These are phyloP conservation scores for Blastomyces gilchristii DNA, from an alignment of 2,329 filamentous ascomycete genomes.

Conservation along the genomic window DNA sequence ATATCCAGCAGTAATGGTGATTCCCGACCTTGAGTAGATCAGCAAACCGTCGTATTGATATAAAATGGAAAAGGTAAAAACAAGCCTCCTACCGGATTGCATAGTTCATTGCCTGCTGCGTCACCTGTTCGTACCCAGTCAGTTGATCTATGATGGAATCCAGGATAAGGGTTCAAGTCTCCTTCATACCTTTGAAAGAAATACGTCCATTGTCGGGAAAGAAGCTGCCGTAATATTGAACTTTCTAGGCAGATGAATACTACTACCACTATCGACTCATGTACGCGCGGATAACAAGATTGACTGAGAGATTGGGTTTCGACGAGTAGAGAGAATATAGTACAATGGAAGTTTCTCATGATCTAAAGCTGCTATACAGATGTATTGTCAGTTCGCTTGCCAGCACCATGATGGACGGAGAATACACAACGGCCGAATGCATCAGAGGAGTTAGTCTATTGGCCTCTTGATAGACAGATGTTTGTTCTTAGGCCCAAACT, in stretches of 20 bases:
- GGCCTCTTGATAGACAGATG: not conserved
- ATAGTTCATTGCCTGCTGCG: slow-evolving; percentile 80
- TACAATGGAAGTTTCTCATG: not conserved
- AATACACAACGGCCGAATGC: not conserved
- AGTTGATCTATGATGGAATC: not conserved
- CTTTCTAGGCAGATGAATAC: not conserved
- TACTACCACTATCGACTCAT: not conserved
- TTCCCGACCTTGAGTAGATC: slow-evolving; percentile 50
- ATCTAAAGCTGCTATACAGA: not conserved
- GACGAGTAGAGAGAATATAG: not conserved
- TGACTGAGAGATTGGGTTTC: not conserved
- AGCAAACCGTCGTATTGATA: not conserved
- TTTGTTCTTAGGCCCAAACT: not conserved
- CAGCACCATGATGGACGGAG: not conserved
- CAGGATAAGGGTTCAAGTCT: not conserved
- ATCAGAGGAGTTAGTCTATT: not conserved
- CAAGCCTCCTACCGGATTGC: slow-evolving; percentile 52
- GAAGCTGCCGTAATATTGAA: not conserved
- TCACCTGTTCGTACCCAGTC: slow-evolving; percentile 38
- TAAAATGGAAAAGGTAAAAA: not conserved
- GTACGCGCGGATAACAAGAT: not conserved
- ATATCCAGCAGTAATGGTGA: slow-evolving; percentile 74
- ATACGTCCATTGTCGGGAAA: slow-evolving; percentile 55
- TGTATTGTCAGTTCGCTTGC: not conserved
- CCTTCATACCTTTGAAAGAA: slow-evolving; percentile 47